phyloP scores from a whole-genome alignment of 1,284 basidiomycete species.

The Sanguinoderma infundibulare region DNA sequence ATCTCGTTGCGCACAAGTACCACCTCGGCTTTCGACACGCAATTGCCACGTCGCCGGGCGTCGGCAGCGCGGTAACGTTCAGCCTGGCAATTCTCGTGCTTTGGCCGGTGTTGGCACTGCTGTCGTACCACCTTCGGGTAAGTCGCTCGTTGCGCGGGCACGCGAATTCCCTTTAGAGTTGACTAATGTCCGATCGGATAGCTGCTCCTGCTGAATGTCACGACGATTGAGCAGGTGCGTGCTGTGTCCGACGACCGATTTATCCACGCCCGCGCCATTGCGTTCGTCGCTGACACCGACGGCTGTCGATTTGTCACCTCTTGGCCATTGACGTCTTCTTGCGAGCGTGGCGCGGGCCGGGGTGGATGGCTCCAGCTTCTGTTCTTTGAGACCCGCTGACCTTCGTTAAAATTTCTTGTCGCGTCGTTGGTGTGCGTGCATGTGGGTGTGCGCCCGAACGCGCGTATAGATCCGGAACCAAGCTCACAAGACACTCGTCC shows the following conservation, averaged over 20 bases:
- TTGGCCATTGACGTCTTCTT: conserved; percentile 12
- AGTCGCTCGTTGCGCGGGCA: conserved; percentile 41
- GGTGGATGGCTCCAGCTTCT: conserved; percentile 2
- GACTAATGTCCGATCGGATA: conserved; percentile 35
- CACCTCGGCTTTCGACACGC: conserved; percentile 60
- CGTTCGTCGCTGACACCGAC: background rate
- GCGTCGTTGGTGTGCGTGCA: background rate
- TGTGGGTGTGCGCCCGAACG: background rate
- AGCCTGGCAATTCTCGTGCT: conserved; percentile 69
- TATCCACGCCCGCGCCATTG: conserved; percentile 4
- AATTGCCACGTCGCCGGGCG: conserved; percentile 52
- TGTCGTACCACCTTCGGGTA: conserved; percentile 86
- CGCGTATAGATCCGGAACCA: conserved; percentile 69
- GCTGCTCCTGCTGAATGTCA: conserved; percentile 84
- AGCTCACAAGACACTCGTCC: conserved; percentile 71
- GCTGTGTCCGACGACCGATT: conserved; percentile 9
- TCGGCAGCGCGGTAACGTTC: conserved; percentile 83
- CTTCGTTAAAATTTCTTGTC: background rate
- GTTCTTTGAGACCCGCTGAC: conserved; percentile 1
- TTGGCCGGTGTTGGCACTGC: conserved; percentile 81
- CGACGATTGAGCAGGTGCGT: conserved; percentile 91
- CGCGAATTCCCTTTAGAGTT: conserved; percentile 4
- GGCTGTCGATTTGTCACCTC: conserved; percentile 11
- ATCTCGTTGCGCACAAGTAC: conserved; percentile 60
- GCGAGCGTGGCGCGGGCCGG: conserved; percentile 16